Percentiles rank a stretch among this genome's conserved stretches.
phyloP scores from a whole-genome alignment of 768 basidiomycete species.

The Mycena leptocephala region DNA sequence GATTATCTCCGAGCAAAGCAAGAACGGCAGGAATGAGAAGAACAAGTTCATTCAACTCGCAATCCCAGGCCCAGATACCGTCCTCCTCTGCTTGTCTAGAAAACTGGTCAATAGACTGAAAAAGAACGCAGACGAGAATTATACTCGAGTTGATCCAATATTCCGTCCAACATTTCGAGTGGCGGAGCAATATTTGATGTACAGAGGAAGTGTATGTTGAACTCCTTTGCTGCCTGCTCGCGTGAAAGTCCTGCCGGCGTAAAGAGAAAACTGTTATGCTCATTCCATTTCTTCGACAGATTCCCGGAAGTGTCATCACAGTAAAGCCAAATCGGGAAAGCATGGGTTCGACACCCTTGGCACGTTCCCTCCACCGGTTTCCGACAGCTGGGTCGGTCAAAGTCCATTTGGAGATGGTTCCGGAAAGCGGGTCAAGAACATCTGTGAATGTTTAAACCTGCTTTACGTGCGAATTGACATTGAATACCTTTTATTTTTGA shows the following conservation, averaged over 20 bases:
- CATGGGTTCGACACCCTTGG: conserved; percentile 47
- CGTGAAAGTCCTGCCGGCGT: conserved; percentile 55
- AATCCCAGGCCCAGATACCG: conserved; percentile 60
- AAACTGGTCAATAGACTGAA: background rate
- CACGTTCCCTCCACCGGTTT: conserved; percentile 46
- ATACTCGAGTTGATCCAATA: conserved; percentile 52
- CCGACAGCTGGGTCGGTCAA: conserved; percentile 31
- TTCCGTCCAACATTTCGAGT: conserved; percentile 61
- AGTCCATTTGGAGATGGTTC: background rate
- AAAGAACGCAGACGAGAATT: conserved; percentile 22
- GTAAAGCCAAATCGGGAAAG: conserved; percentile 57
- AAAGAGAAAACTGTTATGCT: conserved; percentile 59
- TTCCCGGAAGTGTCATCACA: conserved; percentile 65
- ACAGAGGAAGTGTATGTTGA: conserved; percentile 58
- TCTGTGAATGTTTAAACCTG: background rate
- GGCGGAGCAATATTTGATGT: conserved; percentile 61
- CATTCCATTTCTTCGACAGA: conserved; percentile 65
- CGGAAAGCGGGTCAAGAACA: background rate
- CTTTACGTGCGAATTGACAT: background rate
- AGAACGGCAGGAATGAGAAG: conserved; percentile 48
- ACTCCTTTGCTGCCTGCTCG: conserved; percentile 44
- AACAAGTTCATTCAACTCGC: conserved; percentile 40
- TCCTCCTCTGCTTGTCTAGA: conserved; percentile 28
- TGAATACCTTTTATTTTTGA: conserved; percentile 31
- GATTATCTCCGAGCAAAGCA: conserved; percentile 53